Evolutionary conservation across 2,329 filamentous ascomycete species (phyloP).

Genomic region (Orbilia ellipsospora): DNA sequence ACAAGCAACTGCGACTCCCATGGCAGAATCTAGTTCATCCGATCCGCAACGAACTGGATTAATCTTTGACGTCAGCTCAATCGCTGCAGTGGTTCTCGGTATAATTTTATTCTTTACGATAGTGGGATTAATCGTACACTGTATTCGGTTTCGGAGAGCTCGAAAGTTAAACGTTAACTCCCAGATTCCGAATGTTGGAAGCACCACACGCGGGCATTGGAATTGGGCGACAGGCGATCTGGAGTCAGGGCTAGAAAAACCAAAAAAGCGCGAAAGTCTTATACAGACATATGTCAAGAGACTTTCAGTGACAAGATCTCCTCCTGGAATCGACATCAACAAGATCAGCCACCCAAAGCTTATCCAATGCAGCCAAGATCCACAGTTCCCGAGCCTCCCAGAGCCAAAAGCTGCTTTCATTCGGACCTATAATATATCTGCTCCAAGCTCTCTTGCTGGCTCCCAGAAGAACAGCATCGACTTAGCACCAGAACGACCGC

Average conservation of each 20-base stretch:
- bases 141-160: conserved; percentile 19
- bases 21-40: neutral
- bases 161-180: conserved; percentile 1
- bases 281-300: conserved; percentile 36
- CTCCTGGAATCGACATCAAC: conserved; percentile 36
- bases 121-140: conserved; percentile 24
- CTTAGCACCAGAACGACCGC: conserved; percentile 6
- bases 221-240: neutral
- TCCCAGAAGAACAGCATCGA: conserved; percentile 8
- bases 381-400: neutral
- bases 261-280: conserved; percentile 23
- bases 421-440: conserved; percentile 14
- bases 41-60: neutral
- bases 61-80: conserved; percentile 33
- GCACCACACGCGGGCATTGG: conserved; percentile 1
- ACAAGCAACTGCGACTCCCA: neutral
- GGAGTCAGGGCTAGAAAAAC: neutral
- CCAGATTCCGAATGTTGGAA: neutral
- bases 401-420: conserved; percentile 46
- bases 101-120: conserved; percentile 37
- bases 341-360: conserved; percentile 46
- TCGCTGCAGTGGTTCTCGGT: conserved; percentile 40
- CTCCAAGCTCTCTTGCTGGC: conserved; percentile 1
- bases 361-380: conserved; percentile 44
- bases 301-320: conserved; percentile 27